A percentile compares a stretch with the other conserved stretches of the same genome.
Evolutionary conservation across 2,329 filamentous ascomycete species (phyloP).

Genomic region (Botryosphaeria agaves): DNA sequence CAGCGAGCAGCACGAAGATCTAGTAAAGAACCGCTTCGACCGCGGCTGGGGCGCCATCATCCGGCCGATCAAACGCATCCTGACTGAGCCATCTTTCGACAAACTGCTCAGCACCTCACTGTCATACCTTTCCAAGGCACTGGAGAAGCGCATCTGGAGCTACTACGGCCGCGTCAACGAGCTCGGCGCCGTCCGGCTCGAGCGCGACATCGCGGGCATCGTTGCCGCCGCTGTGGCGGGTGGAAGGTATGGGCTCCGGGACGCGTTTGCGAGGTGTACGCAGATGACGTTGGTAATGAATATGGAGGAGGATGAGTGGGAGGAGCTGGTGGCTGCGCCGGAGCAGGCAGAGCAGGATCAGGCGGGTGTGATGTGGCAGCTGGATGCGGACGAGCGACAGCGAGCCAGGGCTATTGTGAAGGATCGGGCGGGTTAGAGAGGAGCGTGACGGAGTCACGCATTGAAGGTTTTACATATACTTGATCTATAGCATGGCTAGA

Average conservation of each 20-base stretch:
- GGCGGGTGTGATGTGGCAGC: constrained; percentile 52
- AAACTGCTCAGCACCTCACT: constrained; percentile 60
- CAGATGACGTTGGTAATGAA: constrained; percentile 79
- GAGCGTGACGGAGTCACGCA: too few relatives aligned
- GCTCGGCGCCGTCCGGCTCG: constrained; percentile 65
- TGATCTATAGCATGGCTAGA: too few relatives aligned
- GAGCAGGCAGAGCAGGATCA: constrained; percentile 31
- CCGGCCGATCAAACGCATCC: constrained; percentile 65
- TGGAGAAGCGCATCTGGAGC: constrained; percentile 77
- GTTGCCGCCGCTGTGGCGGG: constrained; percentile 49
- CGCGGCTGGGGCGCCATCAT: constrained; percentile 74
- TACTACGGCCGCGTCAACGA: constrained; percentile 66
- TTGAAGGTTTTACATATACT: too few relatives aligned
- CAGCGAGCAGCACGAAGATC: constrained; percentile 32
- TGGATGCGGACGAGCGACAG: constrained; percentile 56
- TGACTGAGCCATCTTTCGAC: constrained; percentile 62
- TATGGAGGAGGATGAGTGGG: constrained; percentile 95
- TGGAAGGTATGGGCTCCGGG: constrained; percentile 57
- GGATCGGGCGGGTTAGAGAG: too few relatives aligned
- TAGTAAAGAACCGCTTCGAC: constrained; percentile 66
- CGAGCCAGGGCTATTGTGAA: constrained; percentile 53
- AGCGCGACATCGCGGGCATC: constrained; percentile 67
- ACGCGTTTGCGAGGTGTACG: constrained; percentile 55
- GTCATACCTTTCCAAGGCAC: constrained; percentile 53
- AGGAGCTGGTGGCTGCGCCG: constrained; percentile 42